Evolutionary conservation across 371 early-diverging fungal genomes (phyloP).

Genomic region (Apophysomyces ossiformis): DNA sequence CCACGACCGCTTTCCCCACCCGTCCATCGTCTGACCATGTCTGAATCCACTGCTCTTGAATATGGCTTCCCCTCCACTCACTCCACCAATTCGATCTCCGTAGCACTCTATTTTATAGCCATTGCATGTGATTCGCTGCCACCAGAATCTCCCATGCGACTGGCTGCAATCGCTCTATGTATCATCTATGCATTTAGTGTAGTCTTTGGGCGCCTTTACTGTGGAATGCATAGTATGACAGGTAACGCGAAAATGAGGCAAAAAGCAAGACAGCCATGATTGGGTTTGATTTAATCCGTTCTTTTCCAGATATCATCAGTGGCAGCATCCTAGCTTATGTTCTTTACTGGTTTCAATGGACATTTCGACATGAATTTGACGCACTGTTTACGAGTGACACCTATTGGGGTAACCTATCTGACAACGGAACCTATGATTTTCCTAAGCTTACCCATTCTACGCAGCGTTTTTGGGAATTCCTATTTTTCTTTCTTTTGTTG

Average conservation of each 20-base stretch:
- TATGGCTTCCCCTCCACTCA: slow-evolving; percentile 88
- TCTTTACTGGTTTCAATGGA: slow-evolving; percentile 64
- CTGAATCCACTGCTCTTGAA: slow-evolving; percentile 66
- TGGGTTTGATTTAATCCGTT: no score
- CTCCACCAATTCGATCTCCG: slow-evolving; percentile 73
- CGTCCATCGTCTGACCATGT: slow-evolving; percentile 67
- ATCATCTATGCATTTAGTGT: slow-evolving; percentile 68
- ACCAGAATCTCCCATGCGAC: slow-evolving; percentile 46
- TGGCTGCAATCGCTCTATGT: slow-evolving; percentile 45
- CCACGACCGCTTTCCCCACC: slow-evolving; percentile 80
- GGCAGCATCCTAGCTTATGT: slow-evolving; percentile 65
- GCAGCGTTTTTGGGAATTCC: slow-evolving; percentile 45
- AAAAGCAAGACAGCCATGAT: no score
- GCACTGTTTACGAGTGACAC: slow-evolving; percentile 53
- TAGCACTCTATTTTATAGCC: slow-evolving; percentile 67
- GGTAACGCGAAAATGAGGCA: slow-evolving; percentile 28
- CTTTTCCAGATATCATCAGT: slow-evolving; percentile 63
- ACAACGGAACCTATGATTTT: not conserved
- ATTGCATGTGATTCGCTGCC: slow-evolving; percentile 45
- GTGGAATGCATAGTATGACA: slow-evolving; percentile 79
- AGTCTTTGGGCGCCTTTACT: slow-evolving; percentile 70
- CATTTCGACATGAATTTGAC: slow-evolving; percentile 54
- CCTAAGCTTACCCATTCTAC: no score
- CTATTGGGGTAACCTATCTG: slow-evolving; percentile 53
- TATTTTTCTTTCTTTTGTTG: slow-evolving; percentile 51